Evolutionary conservation across 2,329 filamentous ascomycete genomes (phyloP), one percentile per base, ranked within the genome.

Genomic region (Drechslerella coelobrocha): DNA sequence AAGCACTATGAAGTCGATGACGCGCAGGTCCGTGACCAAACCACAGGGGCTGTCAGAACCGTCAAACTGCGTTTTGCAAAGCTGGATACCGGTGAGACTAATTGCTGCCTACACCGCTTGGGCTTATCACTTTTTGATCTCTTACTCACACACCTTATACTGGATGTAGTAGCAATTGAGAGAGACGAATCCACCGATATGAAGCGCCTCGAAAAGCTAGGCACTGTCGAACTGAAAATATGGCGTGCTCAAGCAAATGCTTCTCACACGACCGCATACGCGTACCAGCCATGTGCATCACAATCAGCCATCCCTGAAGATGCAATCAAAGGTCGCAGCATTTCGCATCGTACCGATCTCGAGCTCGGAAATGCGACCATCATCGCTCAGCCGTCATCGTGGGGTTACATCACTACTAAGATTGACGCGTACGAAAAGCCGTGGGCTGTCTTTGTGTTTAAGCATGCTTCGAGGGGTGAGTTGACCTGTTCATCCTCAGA

Each of bases 31-130:
- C 48, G 41, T 21, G 62, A 60, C 29, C 48, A 29, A 5, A 43
- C 12, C 12, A 39, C 29, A 3, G 55, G 55, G n/a, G n/a, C 14
- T 2, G 34, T 68, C 5, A 68, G 55, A 34, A 31, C 34, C 17
- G 54, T 68, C 10, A 68, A 68, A 23, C 50, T 68, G 6, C 41
- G 41, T 10, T 68, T 68, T 31, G 52, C 63, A 1, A 61, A 61
- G 26, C n/a, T 68, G 4, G 34, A 56, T 27, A 68, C 31, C 21
- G 56, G 63, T 68, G 52, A 50, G 37, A 17, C n/a, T n/a, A n/a
- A n/a, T n/a, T n/a, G n/a, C n/a, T n/a, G n/a, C n/a, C n/a, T n/a
- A n/a, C n/a, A n/a, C n/a, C n/a, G n/a, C n/a, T n/a, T n/a, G n/a
- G n/a, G n/a, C n/a, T n/a, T n/a, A n/a, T n/a, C 43, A 47, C 5